These are phyloP conservation scores for Allomyces macrogynus DNA, from an alignment of 192 early-diverging fungal species.

Conservation along the genomic window DNA sequence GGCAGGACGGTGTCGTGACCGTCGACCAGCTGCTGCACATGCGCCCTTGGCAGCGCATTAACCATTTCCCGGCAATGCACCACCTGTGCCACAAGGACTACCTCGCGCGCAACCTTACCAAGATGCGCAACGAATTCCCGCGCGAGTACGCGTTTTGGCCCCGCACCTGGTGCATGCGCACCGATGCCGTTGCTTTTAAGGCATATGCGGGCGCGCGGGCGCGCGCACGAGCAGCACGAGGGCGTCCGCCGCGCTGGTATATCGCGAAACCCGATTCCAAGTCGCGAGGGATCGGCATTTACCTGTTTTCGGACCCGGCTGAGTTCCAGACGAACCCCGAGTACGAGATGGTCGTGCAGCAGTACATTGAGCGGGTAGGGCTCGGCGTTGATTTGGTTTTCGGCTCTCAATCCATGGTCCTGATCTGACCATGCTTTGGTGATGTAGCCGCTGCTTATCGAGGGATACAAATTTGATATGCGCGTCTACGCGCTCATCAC, in stretches of 20 bases:
- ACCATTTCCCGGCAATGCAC: conserved; percentile 44
- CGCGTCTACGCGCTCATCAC: conserved; percentile 38
- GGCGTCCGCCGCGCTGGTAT: conserved; percentile 11
- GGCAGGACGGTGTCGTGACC: too few relatives aligned
- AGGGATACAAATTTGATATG: conserved; percentile 36
- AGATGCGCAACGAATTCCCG: conserved; percentile 23
- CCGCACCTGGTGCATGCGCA: conserved; percentile 27
- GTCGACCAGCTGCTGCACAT: background rate
- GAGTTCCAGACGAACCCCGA: conserved; percentile 4
- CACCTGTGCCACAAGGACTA: conserved; percentile 37
- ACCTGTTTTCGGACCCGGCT: conserved; percentile 10
- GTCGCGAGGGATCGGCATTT: conserved; percentile 19
- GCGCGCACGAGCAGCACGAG: background rate
- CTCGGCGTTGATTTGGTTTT: too few relatives aligned
- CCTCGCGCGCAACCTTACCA: conserved; percentile 28
- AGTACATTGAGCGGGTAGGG: conserved; percentile 6
- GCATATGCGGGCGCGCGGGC: background rate
- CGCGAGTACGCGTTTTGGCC: conserved; percentile 35
- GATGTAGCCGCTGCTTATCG: conserved; percentile 23
- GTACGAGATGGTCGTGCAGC: conserved; percentile 7
- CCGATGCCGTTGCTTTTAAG: conserved; percentile 22
- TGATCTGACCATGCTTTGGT: too few relatives aligned
- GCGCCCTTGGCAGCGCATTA: conserved; percentile 29
- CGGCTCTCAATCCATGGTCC: too few relatives aligned
- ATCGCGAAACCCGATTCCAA: conserved; percentile 37